Percentiles rank a stretch among this genome's conserved stretches.
Conservation (phyloP, 2,329 filamentous ascomycete species). For the Metarhizium brunneum region DNA sequence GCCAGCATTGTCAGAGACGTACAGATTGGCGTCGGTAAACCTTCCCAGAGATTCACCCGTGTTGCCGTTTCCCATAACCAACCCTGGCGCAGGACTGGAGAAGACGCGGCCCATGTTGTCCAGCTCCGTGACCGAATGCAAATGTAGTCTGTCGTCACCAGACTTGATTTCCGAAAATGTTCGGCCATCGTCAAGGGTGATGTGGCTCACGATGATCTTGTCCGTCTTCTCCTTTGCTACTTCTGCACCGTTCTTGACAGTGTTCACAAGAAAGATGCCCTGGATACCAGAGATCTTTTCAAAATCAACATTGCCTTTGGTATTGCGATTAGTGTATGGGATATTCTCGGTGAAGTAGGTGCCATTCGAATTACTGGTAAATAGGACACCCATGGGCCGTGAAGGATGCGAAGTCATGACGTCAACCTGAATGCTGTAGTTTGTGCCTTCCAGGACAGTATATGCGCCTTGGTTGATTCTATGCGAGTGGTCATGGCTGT, state of each 20-base stretch:
- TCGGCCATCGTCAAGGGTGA: slow-evolving; percentile 92
- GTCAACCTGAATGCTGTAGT: slow-evolving; percentile 96
- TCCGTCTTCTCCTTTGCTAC: slow-evolving; percentile 45
- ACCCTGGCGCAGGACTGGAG: slow-evolving; percentile 84
- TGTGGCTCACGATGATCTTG: slow-evolving; percentile 69
- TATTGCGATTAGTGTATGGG: slow-evolving; percentile 83
- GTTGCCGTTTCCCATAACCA: slow-evolving; percentile 93
- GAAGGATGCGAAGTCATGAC: slow-evolving; percentile 63
- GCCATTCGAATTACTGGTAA: slow-evolving; percentile 95
- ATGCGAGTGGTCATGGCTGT: slow-evolving; percentile 62
- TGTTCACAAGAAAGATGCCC: slow-evolving; percentile 84
- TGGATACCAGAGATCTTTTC: slow-evolving; percentile 89
- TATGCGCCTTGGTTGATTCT: slow-evolving; percentile 73
- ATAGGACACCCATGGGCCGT: slow-evolving; percentile 74
- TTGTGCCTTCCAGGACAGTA: slow-evolving; percentile 89
- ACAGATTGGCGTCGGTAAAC: slow-evolving; percentile 70
- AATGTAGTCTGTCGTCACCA: slow-evolving; percentile 62
- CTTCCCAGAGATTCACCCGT: slow-evolving; percentile 63
- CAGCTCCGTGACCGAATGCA: slow-evolving; percentile 85
- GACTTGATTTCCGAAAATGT: slow-evolving; percentile 68
- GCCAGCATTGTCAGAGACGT: slow-evolving; percentile 85
- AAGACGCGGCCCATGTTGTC: slow-evolving; percentile 79
- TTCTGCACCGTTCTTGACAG: slow-evolving; percentile 76
- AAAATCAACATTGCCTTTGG: slow-evolving; percentile 74
- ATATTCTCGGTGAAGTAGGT: slow-evolving; percentile 91